Evolutionary conservation across 148 eudicot species (phyloP).

Genomic region (Simmondsia chinensis): DNA sequence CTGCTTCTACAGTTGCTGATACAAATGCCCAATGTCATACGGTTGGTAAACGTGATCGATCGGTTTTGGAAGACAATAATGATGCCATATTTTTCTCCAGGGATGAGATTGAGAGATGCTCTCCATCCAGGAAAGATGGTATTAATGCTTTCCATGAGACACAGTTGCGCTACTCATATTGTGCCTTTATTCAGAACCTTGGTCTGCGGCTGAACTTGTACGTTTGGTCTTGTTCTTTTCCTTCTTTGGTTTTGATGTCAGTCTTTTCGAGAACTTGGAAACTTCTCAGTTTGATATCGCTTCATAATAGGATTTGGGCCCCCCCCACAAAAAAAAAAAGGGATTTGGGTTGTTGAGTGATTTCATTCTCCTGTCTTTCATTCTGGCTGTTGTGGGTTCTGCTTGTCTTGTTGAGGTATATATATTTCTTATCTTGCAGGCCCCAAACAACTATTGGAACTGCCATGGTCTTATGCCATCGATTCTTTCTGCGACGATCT

Average conservation of each 20-base stretch:
- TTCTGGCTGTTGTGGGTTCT: background rate
- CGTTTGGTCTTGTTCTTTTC: too few relatives aligned
- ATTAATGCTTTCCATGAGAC: constrained; percentile 73
- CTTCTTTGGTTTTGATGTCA: too few relatives aligned
- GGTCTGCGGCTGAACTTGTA: constrained; percentile 80
- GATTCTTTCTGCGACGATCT: constrained; percentile 79
- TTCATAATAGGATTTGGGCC: too few relatives aligned
- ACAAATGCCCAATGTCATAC: constrained; percentile 24
- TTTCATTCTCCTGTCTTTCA: background rate
- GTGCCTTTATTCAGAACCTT: constrained; percentile 82
- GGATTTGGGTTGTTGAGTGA: background rate
- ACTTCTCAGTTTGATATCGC: too few relatives aligned
- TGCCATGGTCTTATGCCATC: constrained; percentile 96
- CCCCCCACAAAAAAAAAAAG: too few relatives aligned
- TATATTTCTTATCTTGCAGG: constrained; percentile 37
- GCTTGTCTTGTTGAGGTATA: background rate
- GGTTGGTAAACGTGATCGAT: constrained; percentile 58
- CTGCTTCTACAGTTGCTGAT: too few relatives aligned
- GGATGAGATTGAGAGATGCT: constrained; percentile 78
- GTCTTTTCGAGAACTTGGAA: too few relatives aligned
- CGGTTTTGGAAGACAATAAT: constrained; percentile 41
- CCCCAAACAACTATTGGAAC: constrained; percentile 94
- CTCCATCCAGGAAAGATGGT: constrained; percentile 98
- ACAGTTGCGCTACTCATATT: constrained; percentile 76
- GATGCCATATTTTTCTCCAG: constrained; percentile 60